These are phyloP conservation scores for Trichosporon coremiiforme DNA, from an alignment of 1,284 basidiomycete species.

Conservation along the genomic window DNA sequence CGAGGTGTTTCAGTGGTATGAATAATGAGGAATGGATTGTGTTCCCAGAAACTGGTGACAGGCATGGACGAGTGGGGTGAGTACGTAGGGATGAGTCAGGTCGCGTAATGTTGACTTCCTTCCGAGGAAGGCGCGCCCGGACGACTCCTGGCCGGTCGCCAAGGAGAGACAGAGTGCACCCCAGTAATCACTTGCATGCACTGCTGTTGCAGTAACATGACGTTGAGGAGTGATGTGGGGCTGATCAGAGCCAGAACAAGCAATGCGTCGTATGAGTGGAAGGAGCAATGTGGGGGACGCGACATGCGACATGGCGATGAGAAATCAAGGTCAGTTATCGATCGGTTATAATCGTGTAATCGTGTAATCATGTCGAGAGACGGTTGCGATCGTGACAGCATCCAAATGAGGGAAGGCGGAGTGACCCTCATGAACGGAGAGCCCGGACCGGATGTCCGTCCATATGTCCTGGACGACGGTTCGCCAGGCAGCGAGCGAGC, in stretches of 20 bases:
- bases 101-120: background rate
- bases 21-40: background rate
- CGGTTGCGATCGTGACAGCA: constrained; percentile 4
- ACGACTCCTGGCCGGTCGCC: background rate
- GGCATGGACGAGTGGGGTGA: background rate
- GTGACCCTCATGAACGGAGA: background rate
- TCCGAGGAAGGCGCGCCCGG: background rate
- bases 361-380: constrained; percentile 8
- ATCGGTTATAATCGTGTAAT: too few relatives aligned
- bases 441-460: too few relatives aligned
- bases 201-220: background rate
- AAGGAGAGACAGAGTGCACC: background rate
- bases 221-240: background rate
- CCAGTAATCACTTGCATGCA: background rate
- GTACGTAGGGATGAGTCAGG: background rate
- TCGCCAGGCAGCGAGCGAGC: too few relatives aligned
- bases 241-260: background rate
- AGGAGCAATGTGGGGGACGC: background rate
- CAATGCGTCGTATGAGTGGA: background rate
- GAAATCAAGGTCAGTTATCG: background rate
- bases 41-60: background rate
- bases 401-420: background rate
- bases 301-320: background rate
- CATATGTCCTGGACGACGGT: too few relatives aligned
- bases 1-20: background rate